Conservation (phyloP, 2,329 filamentous ascomycete species). For the Paecilomyces niveus region DNA sequence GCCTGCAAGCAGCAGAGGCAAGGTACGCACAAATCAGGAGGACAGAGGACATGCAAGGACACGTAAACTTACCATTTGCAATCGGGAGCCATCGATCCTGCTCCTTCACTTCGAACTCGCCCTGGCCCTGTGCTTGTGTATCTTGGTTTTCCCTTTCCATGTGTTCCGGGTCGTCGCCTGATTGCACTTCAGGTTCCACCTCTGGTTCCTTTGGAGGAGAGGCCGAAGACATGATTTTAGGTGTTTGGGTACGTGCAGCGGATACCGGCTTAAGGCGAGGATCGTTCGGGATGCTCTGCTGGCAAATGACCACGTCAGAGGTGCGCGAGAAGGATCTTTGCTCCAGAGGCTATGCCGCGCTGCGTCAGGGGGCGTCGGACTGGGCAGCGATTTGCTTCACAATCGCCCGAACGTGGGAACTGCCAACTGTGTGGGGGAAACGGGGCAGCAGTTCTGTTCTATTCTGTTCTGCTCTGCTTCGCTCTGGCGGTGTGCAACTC, state of each 20-base stretch:
- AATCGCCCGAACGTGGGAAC: constrained; percentile 19
- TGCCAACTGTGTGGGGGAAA: constrained; percentile 22
- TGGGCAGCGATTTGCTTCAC: constrained; percentile 34
- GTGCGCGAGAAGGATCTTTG: constrained; percentile 18
- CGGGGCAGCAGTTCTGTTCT: constrained; percentile 19
- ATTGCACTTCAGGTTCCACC: constrained; percentile 87
- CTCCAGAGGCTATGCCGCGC: constrained; percentile 19
- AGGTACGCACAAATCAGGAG: constrained; percentile 49
- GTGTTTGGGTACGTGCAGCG: constrained; percentile 28
- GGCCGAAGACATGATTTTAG: constrained; percentile 87
- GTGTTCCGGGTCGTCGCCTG: constrained; percentile 83
- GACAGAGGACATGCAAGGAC: constrained; percentile 28
- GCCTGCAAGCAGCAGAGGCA: constrained; percentile 24
- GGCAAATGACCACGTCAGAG: constrained; percentile 41
- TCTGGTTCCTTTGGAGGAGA: constrained; percentile 83
- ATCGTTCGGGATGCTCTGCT: constrained; percentile 30
- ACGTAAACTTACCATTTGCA: constrained; percentile 88
- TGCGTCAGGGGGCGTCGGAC: constrained; percentile 21
- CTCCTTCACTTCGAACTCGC: constrained; percentile 99
- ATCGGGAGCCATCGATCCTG: constrained; percentile 99
- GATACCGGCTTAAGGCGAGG: constrained; percentile 28
- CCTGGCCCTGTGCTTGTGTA: constrained; percentile 65
- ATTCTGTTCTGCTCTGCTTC: constrained; percentile 16
- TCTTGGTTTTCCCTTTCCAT: constrained; percentile 67
- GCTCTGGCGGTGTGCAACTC: constrained; percentile 12